phyloP scores from a whole-genome alignment of 2,329 filamentous ascomycete genomes.

The Aspergillus fischeri region DNA sequence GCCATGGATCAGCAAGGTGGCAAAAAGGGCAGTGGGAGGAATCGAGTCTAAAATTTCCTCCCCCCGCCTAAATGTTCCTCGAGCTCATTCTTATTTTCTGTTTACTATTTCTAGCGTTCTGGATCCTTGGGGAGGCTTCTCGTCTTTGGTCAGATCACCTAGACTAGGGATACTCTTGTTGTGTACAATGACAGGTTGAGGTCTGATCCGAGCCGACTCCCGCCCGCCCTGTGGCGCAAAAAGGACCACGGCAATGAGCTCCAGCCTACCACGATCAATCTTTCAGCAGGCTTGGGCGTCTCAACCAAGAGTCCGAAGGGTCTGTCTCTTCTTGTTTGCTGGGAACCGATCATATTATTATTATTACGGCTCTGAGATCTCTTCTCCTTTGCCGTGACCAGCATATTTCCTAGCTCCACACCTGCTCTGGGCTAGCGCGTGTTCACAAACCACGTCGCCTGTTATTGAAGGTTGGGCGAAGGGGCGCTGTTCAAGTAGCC shows the following conservation, averaged over 20 bases:
- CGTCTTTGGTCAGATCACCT: background rate
- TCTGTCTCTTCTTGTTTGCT: background rate
- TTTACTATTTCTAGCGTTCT: background rate
- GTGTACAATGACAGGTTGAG: background rate
- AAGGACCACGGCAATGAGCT: constrained; percentile 10
- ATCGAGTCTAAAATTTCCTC: background rate
- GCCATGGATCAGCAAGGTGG: background rate
- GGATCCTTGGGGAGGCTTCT: background rate
- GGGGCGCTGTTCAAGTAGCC: constrained; percentile 4
- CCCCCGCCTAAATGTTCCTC: background rate
- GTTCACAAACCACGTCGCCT: constrained; percentile 6
- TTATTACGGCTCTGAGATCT: background rate
- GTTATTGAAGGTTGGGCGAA: constrained; percentile 8
- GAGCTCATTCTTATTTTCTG: background rate
- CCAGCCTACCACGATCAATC: constrained; percentile 15
- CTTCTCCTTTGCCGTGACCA: background rate
- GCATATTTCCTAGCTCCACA: constrained; percentile 1
- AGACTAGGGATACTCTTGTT: background rate
- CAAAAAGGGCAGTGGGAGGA: background rate
- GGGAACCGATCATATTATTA: background rate
- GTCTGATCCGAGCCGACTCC: constrained; percentile 1
- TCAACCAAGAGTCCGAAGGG: constrained; percentile 1
- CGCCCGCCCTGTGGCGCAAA: constrained; percentile 1
- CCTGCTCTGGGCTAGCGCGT: constrained; percentile 5
- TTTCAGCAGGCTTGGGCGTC: constrained; percentile 1